phyloP scores from a whole-genome alignment of 805 yeast genomes.

The Sugiyamaella boreocaroliniensis region DNA sequence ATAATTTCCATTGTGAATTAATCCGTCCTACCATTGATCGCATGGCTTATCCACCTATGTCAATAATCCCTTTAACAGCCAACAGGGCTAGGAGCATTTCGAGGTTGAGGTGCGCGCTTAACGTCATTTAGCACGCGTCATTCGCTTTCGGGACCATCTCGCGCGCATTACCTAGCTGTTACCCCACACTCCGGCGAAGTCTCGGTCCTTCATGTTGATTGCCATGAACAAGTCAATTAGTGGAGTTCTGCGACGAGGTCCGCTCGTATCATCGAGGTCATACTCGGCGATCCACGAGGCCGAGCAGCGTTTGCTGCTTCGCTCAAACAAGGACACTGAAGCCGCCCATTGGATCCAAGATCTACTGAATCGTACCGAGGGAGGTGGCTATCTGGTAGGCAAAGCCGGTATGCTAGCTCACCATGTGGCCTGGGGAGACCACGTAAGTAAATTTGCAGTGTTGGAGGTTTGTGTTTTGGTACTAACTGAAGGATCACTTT shows the following conservation, averaged over 20 bases:
- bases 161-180: no score
- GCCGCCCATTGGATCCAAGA: slow-evolving; percentile 20
- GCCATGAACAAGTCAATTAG: neutral
- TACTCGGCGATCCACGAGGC: neutral
- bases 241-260: neutral
- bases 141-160: no score
- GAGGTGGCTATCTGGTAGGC: slow-evolving; percentile 18
- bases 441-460: slow-evolving; percentile 1
- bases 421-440: slow-evolving; percentile 26
- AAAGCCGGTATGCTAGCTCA: slow-evolving; percentile 20
- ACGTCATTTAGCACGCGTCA: no score
- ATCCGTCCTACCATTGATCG: no score
- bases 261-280: no score
- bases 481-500: slow-evolving; percentile 20
- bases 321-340: neutral
- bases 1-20: no score
- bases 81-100: no score
- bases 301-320: neutral
- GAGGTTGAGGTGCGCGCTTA: no score
- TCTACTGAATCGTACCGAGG: slow-evolving; percentile 19
- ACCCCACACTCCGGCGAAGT: no score
- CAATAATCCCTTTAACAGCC: no score
- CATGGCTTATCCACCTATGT: no score
- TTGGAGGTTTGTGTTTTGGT: neutral
- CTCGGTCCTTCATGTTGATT: neutral